Base-by-base conservation (phyloP, 306 rosid genomes). In the Vicia faba region DNA sequence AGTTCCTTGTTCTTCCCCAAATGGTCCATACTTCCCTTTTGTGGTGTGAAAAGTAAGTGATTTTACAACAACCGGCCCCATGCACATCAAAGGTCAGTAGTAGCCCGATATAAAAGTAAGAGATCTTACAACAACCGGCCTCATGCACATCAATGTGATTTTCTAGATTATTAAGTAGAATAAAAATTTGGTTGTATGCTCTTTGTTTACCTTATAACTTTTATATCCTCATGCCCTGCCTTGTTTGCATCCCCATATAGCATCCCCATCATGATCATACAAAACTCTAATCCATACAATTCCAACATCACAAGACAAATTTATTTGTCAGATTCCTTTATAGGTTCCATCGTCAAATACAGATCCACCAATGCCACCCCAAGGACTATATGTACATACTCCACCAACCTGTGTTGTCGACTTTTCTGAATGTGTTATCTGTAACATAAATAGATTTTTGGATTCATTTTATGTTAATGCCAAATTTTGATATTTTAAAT, bases 161-260 rank as follows among this genome's bases (percentile, higher is more conserved):
- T 54, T 45, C 33, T 15, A 25, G 59, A 61, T 54, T 26, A 53
- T 54, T 29, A 62, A 58, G 64, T 55, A 31, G 43, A 26, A 36
- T 40, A 69, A 41, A 64, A 29, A 18, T 71, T 28, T 71, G 4
- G 5, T 28, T 38, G 58, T 29, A 44, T 39, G 67, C n/a, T 73
- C 16, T 33, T 18, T n/a, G 31, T 62, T 82, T 65, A 89, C 98
- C 96, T 84, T 87, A 58, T 93, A 97, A 49, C 14, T 46, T 82
- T 76, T 93, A 57, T 62, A 88, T 56, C 96, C 97, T 68, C 97
- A 96, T 14, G 84, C 74, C 18, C 99, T 96, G 10, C 99, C 99
- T 48, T 76, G 85, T 72, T 54, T 84, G 77, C 23, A 41, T 68
- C 91, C 96, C 91, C 93, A 85, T 35, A 86, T 65, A 64, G 85